phyloP scores from a whole-genome alignment of 495 filamentous ascomycete genomes.

The Xylaria venustula region DNA sequence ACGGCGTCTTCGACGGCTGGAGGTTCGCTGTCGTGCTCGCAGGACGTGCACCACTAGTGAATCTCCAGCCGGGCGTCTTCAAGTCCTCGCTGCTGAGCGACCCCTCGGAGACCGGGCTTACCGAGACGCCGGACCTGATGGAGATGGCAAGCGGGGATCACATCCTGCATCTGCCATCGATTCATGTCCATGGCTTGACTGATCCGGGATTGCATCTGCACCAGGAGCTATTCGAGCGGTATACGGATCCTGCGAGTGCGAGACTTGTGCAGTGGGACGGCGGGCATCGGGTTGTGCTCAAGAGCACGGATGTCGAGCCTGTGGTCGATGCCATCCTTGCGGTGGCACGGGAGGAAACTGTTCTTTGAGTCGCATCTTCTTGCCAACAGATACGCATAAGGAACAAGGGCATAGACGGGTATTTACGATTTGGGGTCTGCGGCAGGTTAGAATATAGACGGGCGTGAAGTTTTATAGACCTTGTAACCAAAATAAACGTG shows the following conservation, averaged over 20 bases:
- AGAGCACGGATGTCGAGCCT: conserved; percentile 50
- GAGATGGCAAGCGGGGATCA: conserved; percentile 25
- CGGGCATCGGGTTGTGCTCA: conserved; percentile 57
- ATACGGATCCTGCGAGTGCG: conserved; percentile 43
- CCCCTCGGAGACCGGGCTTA: conserved; percentile 20
- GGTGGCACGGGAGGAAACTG: conserved; percentile 40
- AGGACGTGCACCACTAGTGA: conserved; percentile 54
- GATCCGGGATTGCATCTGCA: conserved; percentile 57
- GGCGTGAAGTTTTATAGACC: neutral
- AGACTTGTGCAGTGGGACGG: conserved; percentile 62
- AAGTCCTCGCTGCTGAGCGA: conserved; percentile 21
- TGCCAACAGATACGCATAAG: too few relatives aligned
- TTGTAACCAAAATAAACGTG: neutral
- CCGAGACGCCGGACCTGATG: conserved; percentile 23
- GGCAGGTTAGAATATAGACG: neutral
- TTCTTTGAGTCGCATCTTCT: too few relatives aligned
- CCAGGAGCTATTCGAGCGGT: conserved; percentile 46
- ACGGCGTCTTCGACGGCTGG: conserved; percentile 21
- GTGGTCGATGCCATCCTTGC: conserved; percentile 47
- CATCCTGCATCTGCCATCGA: conserved; percentile 47
- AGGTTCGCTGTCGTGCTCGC: conserved; percentile 53
- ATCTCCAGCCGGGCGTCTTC: conserved; percentile 36
- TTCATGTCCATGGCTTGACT: conserved; percentile 62
- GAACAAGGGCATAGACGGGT: neutral
- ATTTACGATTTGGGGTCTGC: neutral